phyloP scores from a whole-genome alignment of 1,139 yeast genomes.

The Saccharomyces pastorianus region DNA sequence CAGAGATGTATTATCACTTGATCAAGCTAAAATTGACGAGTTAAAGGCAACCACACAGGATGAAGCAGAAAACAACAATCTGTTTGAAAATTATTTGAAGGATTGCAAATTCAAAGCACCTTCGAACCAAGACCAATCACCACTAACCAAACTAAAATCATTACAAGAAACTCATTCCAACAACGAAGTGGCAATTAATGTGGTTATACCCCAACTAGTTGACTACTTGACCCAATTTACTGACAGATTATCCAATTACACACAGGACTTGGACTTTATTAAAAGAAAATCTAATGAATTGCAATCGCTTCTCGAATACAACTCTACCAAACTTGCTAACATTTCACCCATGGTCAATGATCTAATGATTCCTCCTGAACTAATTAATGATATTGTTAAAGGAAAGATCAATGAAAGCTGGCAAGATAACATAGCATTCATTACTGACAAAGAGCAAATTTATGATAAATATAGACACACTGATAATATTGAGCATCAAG shows the following conservation, averaged over 20 bases:
- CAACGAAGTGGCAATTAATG: slow-evolving; percentile 15
- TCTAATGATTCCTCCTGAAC: slow-evolving; percentile 63
- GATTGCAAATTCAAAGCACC: not conserved
- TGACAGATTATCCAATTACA: slow-evolving; percentile 47
- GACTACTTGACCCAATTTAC: slow-evolving; percentile 40
- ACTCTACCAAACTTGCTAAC: slow-evolving; percentile 44
- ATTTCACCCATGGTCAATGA: slow-evolving; percentile 68
- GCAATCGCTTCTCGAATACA: slow-evolving; percentile 48
- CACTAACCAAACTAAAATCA: slow-evolving; percentile 11
- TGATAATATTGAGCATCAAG: slow-evolving; percentile 7
- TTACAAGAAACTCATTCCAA: slow-evolving; percentile 16
- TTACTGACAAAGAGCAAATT: slow-evolving; percentile 49
- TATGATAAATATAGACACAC: slow-evolving; percentile 33
- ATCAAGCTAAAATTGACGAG: not conserved
- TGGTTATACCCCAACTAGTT: slow-evolving; percentile 23
- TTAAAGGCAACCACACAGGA: not conserved
- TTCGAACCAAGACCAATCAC: not conserved
- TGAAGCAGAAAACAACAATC: not conserved
- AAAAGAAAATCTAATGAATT: slow-evolving; percentile 53
- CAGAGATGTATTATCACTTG: not conserved
- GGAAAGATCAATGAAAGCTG: slow-evolving; percentile 45
- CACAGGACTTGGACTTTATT: slow-evolving; percentile 50
- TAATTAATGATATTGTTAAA: slow-evolving; percentile 42
- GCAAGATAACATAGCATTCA: slow-evolving; percentile 52
- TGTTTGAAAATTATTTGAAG: not conserved